These are phyloP conservation scores for Termitomyces bulborhizus DNA, from an alignment of 768 basidiomycete genomes.

Conservation along the genomic window DNA sequence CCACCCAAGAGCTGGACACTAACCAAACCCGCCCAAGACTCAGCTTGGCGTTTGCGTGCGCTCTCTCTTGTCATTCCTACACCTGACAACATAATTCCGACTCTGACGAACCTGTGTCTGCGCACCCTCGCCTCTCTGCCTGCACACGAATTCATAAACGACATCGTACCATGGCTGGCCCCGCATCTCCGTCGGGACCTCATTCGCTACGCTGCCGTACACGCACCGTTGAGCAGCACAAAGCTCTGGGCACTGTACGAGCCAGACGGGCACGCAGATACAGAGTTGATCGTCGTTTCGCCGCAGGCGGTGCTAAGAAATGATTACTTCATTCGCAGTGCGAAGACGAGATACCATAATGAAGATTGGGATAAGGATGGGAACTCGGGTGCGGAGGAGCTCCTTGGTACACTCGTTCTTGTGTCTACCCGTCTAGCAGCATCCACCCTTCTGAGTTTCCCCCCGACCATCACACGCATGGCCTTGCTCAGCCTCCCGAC, in stretches of 20 bases:
- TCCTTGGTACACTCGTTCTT: constrained; percentile 44
- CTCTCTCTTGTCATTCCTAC: constrained; percentile 46
- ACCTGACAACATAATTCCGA: constrained; percentile 28
- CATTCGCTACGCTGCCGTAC: constrained; percentile 52
- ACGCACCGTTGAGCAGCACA: constrained; percentile 44
- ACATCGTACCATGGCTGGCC: constrained; percentile 46
- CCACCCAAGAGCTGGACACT: too few relatives aligned
- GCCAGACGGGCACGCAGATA: constrained; percentile 46
- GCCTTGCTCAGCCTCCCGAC: constrained; percentile 47
- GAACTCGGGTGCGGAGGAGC: constrained; percentile 15
- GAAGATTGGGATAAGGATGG: constrained; percentile 39
- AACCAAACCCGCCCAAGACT: too few relatives aligned
- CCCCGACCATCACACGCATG: constrained; percentile 59
- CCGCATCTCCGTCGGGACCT: constrained; percentile 53
- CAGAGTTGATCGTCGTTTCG: constrained; percentile 62
- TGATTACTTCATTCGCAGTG: constrained; percentile 30
- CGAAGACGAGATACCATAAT: not conserved
- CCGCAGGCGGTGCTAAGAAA: constrained; percentile 39
- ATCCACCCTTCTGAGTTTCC: constrained; percentile 43
- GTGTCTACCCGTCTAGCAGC: constrained; percentile 41
- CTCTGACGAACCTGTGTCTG: constrained; percentile 55
- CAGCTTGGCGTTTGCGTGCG: constrained; percentile 47
- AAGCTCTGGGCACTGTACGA: constrained; percentile 47
- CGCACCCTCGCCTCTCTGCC: constrained; percentile 34
- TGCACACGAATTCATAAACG: constrained; percentile 34